Base-by-base conservation (phyloP, 2,329 filamentous ascomycete species). In the Neonectria punicea region DNA sequence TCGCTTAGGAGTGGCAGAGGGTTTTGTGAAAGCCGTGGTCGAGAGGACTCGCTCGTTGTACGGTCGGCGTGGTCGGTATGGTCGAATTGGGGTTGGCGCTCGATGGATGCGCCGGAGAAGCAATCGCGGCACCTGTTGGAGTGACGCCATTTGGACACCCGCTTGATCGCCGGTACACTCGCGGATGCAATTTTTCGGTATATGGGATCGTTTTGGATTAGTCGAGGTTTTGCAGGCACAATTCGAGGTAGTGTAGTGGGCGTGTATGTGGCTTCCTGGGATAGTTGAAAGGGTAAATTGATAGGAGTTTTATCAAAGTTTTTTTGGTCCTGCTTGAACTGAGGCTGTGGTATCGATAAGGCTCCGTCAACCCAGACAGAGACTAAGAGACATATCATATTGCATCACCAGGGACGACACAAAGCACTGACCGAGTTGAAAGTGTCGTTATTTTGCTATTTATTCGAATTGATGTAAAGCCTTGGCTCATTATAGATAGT, bases 321-420 rank as follows among this genome's bases (percentile, higher is more conserved):
- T 49, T 51, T 51, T 36, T 4, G 28, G 14, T 18, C 11, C 32
- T 20, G n/a, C 46, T 49, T 49, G 30, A 6, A 9, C 28, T 36
- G 11, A 41, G 25, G 16, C 32, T 18, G 43, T 11, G 56, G 67
- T 71, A 71, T 71, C 69, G 69, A 72, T 72, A 70, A 70, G 58
- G 46, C 44, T 53, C 16, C 53, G 32, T 36, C 28, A 30, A 25
- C 30, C 39, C 25, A 25, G 25, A 25, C 25, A 25, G 25, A 25
- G 25, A 25, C 25, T 6, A 25, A 25, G 5, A 25, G 25, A 25
- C 25, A 25, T 5, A 5, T 25, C 5, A 25, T 5, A 5, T 25
- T 25, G 25, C 25, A 30, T 41, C 28, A 43, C 34, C 54, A 49
- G 34, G 34, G 16, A 28, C 18, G n/a, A 44, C 13, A 43, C 7